Conservation (phyloP, 2,329 filamentous ascomycete genomes). For the Colletotrichum tabaci region DNA sequence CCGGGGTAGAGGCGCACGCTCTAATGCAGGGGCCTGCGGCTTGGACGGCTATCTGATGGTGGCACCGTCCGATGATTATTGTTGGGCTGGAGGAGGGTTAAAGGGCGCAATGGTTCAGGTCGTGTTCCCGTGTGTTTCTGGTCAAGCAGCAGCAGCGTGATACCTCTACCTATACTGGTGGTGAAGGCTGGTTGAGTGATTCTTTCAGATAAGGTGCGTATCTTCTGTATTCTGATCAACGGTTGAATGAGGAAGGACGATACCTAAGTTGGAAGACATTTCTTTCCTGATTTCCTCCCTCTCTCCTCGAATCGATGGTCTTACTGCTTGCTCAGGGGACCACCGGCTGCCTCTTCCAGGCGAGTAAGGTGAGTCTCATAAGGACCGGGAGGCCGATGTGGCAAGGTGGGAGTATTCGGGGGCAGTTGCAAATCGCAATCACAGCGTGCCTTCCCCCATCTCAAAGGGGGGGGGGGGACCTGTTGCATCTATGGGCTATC, state of each 20-base stretch:
- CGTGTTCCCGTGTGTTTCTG: neutral
- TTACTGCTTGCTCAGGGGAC: too few relatives aligned
- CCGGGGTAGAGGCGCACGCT: conserved; percentile 22
- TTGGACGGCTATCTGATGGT: conserved; percentile 21
- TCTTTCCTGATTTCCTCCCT: neutral
- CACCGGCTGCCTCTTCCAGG: conserved; percentile 15
- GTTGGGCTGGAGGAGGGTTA: neutral
- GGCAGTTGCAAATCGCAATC: neutral
- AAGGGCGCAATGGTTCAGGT: neutral
- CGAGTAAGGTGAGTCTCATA: conserved; percentile 6
- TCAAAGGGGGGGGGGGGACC: neutral
- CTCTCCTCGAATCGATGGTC: neutral
- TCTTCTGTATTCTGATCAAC: neutral
- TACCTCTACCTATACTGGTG: neutral
- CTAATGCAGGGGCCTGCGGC: conserved; percentile 39
- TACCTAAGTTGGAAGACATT: neutral
- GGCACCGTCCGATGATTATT: neutral
- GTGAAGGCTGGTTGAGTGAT: neutral
- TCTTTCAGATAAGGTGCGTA: neutral
- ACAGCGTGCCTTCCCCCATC: conserved; percentile 6
- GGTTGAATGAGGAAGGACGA: neutral
- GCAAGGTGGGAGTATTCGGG: neutral
- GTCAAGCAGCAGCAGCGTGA: neutral
- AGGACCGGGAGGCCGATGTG: conserved; percentile 2
- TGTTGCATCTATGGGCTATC: too few relatives aligned